Base-by-base conservation (phyloP, 2,329 filamentous ascomycete genomes). In the Chalara sp. region DNA sequence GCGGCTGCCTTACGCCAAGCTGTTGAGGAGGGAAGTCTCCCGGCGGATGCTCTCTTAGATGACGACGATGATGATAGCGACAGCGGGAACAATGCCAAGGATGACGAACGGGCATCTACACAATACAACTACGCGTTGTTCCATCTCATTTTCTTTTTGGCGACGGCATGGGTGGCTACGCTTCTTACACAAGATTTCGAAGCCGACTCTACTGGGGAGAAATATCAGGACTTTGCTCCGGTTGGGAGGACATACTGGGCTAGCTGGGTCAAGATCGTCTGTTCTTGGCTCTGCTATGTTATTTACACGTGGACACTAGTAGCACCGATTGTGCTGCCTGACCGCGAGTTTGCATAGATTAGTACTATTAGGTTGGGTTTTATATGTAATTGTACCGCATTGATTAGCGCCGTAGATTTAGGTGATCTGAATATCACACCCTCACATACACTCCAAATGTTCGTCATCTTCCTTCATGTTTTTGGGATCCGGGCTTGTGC, bases 251-350 rank as follows among this genome's bases (percentile, higher is more conserved):
- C 92, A 5, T 95, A 97, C 70, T 95, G 90, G 80, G 93, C 93
- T 32, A 96, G 89, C 65, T 99, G 95, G 93, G 90, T 96, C 61
- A 99, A 99, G 81, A 97, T 99, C 68, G 84, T 96, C 49, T 95
- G 91, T 69, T 85, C 92, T 13, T 99, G 93, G 93, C 84, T 93
- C 49, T 99, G 93, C 72, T 96, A 99, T 69, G 83, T 75, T 47
- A 87, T 99, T 69, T 99, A 97, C 65, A 80, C 84, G 31, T 99
- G 93, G 93, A 96, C 89, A 13, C 69, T 99, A 61, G 76, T 95
- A 42, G 93, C 93, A 43, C 93, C 93, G 3, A 78, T 95, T 37
- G 70, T 95, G 43, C 68, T 96, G 62, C 91, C 92, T 3, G 91
- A 95, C 61, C 79, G 92, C 65, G 89, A 89, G 46, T 73, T 76